Evolutionary conservation across 139 green algal genomes (phyloP), one percentile per base, ranked within the genome.

Genomic region (Coccomyxa sp.): DNA sequence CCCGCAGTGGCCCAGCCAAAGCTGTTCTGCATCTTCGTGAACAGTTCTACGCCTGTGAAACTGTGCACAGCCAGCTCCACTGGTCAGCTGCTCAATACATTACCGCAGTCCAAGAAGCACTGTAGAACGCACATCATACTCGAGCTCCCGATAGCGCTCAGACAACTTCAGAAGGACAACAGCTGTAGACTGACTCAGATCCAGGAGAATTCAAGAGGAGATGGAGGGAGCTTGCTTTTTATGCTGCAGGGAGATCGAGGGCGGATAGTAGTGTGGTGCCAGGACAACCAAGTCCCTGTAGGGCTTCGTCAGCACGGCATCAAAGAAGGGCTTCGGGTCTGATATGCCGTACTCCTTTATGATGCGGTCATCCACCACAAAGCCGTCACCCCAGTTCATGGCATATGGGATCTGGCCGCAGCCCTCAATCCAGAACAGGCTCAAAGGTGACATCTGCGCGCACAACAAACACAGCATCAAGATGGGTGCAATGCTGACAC

Each of bases 261-360:
- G 83, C 12, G 57, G 67, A 63, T 89, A 91, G 12, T 87, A 38
- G 79, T 89, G 85, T 25, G 85, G 83, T 21, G 75, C 77, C 31
- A 89, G 77, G 38, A 89, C 82, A 31, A 88, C 81, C 27, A 84
- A 60, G 21, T 83, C 85, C 32, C 81, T 60, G 82, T 91, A 91
- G 13, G 83, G 83, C 79, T 89, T 88, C 10, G 7, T 67, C 63
- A 91, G 67, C 31, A 89, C 82, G 13, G 83, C 51, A 28, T 79
- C n/a, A 58, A 91, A 91, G 79, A 91, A 91, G 31, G 83, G 85
- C 59, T 87, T 88, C 66, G 88, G 85, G 79, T 91, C 88, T 0
- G 75, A 68, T 15, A 79, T 14, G 7, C 76, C 63, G 23, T 80
- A 71, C 25, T 79, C 16, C 13, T 16, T 60, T n/a, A 84, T 80